Conservation (phyloP, 805 yeast species). For the Aciculoconidium aculeatum region DNA sequence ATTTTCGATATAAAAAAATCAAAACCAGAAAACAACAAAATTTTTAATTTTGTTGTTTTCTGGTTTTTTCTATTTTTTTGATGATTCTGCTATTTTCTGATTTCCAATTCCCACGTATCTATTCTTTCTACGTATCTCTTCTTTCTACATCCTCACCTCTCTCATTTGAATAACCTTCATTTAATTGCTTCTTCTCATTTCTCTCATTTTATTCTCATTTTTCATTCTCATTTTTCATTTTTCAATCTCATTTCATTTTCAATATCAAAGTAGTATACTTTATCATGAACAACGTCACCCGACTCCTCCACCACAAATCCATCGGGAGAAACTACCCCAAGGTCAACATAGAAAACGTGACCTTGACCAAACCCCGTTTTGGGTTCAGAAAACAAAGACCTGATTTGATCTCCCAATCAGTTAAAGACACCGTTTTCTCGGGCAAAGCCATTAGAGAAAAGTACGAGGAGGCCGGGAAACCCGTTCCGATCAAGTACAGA, state of each 20-base stretch:
- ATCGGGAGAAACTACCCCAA: conserved; percentile 31
- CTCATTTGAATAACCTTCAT: no score
- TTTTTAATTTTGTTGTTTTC: no score
- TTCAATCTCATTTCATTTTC: neutral
- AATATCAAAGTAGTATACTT: conserved; percentile 1
- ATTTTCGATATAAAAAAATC: no score
- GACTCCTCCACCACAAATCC: conserved; percentile 24
- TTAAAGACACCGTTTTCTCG: conserved; percentile 37
- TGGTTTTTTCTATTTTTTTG: no score
- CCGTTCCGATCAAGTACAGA: conserved; percentile 36
- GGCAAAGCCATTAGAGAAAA: conserved; percentile 26
- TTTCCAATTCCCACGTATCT: no score
- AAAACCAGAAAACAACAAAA: conserved; percentile 3
- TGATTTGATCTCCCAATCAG: conserved; percentile 34
- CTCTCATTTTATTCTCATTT: neutral
- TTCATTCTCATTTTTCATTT: neutral
- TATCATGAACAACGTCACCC: conserved; percentile 2
- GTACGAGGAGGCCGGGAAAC: conserved; percentile 34
- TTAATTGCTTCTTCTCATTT: no score
- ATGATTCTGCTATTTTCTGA: no score
- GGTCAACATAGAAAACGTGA: conserved; percentile 34
- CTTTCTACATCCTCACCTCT: no score
- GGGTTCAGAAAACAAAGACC: conserved; percentile 35
- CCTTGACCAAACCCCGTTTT: conserved; percentile 29
- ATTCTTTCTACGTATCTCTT: no score